Percentiles rank a stretch among this genome's conserved stretches.
Evolutionary conservation across 805 yeast genomes (phyloP).

Genomic region (Huiozyma sinensis): DNA sequence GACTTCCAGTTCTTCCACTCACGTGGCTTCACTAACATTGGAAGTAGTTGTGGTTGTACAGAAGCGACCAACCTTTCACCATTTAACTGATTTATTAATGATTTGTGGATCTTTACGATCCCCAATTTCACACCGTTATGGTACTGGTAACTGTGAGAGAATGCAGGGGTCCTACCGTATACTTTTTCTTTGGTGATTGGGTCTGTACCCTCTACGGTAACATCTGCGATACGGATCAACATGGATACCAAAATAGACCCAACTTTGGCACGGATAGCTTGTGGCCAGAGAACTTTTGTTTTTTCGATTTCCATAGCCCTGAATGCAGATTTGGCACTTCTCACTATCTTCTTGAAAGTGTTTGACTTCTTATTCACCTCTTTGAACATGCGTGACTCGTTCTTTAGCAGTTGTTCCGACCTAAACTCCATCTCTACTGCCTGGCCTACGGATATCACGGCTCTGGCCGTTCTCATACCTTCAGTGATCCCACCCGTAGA

Average conservation of each 20-base stretch:
- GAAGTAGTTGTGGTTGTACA: constrained; percentile 76
- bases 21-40: constrained; percentile 86
- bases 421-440: constrained; percentile 79
- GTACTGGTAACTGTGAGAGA: constrained; percentile 79
- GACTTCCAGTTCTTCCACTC: constrained; percentile 75
- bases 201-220: constrained; percentile 68
- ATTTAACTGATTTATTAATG: constrained; percentile 54
- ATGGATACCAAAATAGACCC: constrained; percentile 73
- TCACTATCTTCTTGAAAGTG: constrained; percentile 32
- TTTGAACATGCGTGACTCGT: constrained; percentile 46
- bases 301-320: constrained; percentile 30
- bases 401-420: constrained; percentile 50
- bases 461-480: constrained; percentile 77
- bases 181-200: constrained; percentile 63
- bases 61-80: constrained; percentile 54
- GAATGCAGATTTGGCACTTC: constrained; percentile 29
- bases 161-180: constrained; percentile 78
- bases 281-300: constrained; percentile 42
- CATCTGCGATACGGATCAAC: constrained; percentile 71
- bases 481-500: constrained; percentile 66
- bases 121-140: constrained; percentile 73
- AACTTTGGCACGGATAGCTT: constrained; percentile 50
- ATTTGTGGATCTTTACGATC: constrained; percentile 63
- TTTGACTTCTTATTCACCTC: constrained; percentile 40
- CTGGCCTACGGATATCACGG: constrained; percentile 69